These are phyloP conservation scores for Clarireedia hainanense DNA, from an alignment of 2,329 filamentous ascomycete species.

Conservation along the genomic window DNA sequence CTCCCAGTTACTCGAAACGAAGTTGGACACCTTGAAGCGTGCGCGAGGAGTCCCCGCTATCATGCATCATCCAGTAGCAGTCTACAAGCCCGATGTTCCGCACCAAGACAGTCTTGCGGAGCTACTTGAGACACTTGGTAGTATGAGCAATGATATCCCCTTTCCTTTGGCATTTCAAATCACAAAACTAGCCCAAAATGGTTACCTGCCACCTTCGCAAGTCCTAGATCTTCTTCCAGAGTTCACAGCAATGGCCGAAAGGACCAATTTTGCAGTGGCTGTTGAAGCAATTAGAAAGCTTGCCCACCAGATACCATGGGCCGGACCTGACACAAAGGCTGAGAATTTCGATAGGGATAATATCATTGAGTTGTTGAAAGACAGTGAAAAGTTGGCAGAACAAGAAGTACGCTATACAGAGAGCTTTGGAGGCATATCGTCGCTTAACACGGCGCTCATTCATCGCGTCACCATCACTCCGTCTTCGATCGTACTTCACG, in stretches of 20 bases:
- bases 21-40: constrained; percentile 23
- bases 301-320: constrained; percentile 43
- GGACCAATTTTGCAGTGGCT: constrained; percentile 36
- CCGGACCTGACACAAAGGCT: constrained; percentile 43
- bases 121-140: constrained; percentile 21
- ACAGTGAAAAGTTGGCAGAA: constrained; percentile 34
- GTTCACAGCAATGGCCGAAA: constrained; percentile 23
- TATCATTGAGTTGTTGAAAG: constrained; percentile 35
- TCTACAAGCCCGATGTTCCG: constrained; percentile 10
- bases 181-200: constrained; percentile 54
- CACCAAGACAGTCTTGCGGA: constrained; percentile 14
- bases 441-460: constrained; percentile 22
- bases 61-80: constrained; percentile 16
- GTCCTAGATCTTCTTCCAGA: constrained; percentile 40
- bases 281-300: constrained; percentile 46
- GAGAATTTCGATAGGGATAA: constrained; percentile 32
- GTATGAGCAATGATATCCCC: constrained; percentile 29
- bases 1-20: constrained; percentile 23
- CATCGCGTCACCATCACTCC: constrained; percentile 44
- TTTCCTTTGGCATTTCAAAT: constrained; percentile 55
- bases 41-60: constrained; percentile 29
- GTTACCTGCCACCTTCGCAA: constrained; percentile 48
- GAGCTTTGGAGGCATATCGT: constrained; percentile 21
- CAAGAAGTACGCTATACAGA: constrained; percentile 10
- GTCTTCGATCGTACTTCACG: constrained; percentile 46